A percentile compares a stretch with the other conserved stretches of the same genome.
These are phyloP conservation scores for Papiliotrema fonsecae DNA, from an alignment of 1,284 basidiomycete species.

Conservation along the genomic window DNA sequence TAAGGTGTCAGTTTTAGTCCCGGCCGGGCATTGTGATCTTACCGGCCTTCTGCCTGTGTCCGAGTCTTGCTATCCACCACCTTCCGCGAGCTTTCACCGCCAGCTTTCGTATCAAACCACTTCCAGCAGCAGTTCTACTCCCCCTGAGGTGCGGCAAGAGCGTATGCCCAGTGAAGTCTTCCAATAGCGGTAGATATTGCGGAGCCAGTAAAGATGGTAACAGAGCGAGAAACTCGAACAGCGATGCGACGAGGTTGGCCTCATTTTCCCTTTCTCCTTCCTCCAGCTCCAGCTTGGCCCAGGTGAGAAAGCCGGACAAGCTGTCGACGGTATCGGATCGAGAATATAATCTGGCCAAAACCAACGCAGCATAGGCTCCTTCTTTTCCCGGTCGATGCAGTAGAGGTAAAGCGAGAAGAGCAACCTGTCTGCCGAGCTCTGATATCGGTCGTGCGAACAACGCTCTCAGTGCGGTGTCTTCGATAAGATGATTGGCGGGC, in stretches of 20 bases:
- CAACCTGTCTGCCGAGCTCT: slow-evolving; percentile 57
- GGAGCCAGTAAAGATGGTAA: slow-evolving; percentile 33
- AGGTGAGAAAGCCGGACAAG: slow-evolving; percentile 35
- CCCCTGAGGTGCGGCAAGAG: slow-evolving; percentile 39
- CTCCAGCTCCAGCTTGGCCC: slow-evolving; percentile 27
- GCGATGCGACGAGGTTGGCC: slow-evolving; percentile 29
- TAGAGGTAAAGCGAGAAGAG: slow-evolving; percentile 30
- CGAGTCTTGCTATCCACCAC: slow-evolving; percentile 42
- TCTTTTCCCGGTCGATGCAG: slow-evolving; percentile 43
- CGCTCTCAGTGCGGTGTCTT: slow-evolving; percentile 61
- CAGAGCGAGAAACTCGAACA: slow-evolving; percentile 37
- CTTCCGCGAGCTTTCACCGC: slow-evolving; percentile 43
- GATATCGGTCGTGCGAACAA: slow-evolving; percentile 61
- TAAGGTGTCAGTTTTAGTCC: slow-evolving; percentile 1
- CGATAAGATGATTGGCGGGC: slow-evolving; percentile 28
- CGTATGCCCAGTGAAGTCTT: slow-evolving; percentile 22
- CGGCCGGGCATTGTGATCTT: background rate
- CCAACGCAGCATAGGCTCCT: slow-evolving; percentile 41
- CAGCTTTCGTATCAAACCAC: slow-evolving; percentile 43
- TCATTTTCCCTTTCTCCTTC: slow-evolving; percentile 38
- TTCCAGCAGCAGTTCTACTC: slow-evolving; percentile 32
- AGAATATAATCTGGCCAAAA: slow-evolving; percentile 43
- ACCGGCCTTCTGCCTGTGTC: slow-evolving; percentile 2
- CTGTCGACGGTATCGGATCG: slow-evolving; percentile 36
- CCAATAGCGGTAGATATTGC: slow-evolving; percentile 31